phyloP scores from a whole-genome alignment of 768 basidiomycete genomes.

The Myochromella boudieri region DNA sequence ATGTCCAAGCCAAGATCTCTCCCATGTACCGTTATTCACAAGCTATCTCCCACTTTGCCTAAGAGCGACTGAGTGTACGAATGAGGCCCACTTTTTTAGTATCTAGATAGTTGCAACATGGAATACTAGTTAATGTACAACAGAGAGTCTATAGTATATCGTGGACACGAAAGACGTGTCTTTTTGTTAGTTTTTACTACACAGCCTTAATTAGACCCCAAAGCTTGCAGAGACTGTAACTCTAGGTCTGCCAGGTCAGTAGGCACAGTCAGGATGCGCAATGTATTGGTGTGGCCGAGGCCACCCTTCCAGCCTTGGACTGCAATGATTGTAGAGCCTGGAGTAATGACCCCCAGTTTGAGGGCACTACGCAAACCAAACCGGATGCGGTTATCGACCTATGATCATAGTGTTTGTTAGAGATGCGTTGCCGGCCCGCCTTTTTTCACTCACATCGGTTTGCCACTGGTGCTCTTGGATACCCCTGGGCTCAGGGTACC shows the following conservation, averaged over 20 bases:
- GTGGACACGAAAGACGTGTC: too few relatives aligned
- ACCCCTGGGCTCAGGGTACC: conserved; percentile 94
- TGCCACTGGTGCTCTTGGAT: conserved; percentile 92
- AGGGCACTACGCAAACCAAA: conserved; percentile 87
- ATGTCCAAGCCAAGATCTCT: too few relatives aligned
- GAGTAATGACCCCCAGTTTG: conserved; percentile 80
- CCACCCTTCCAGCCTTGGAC: conserved; percentile 99
- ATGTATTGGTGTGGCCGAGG: conserved; percentile 91
- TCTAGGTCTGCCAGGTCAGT: conserved; percentile 79
- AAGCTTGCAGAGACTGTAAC: conserved; percentile 55
- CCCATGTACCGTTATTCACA: too few relatives aligned
- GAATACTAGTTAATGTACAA: too few relatives aligned
- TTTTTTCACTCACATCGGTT: conserved; percentile 72
- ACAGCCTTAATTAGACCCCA: conserved; percentile 16
- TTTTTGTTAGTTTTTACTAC: too few relatives aligned
- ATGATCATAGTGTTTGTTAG: too few relatives aligned
- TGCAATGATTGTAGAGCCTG: conserved; percentile 87
- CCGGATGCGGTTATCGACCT: conserved; percentile 89
- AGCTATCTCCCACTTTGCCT: too few relatives aligned
- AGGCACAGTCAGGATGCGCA: conserved; percentile 82
- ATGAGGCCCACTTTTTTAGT: too few relatives aligned
- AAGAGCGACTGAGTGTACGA: too few relatives aligned
- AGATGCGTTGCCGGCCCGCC: too few relatives aligned
- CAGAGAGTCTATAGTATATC: too few relatives aligned
- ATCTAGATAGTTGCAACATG: too few relatives aligned